Evolutionary conservation across 1,139 yeast species (phyloP).

Genomic region (Wickerhamiella infanticola): DNA sequence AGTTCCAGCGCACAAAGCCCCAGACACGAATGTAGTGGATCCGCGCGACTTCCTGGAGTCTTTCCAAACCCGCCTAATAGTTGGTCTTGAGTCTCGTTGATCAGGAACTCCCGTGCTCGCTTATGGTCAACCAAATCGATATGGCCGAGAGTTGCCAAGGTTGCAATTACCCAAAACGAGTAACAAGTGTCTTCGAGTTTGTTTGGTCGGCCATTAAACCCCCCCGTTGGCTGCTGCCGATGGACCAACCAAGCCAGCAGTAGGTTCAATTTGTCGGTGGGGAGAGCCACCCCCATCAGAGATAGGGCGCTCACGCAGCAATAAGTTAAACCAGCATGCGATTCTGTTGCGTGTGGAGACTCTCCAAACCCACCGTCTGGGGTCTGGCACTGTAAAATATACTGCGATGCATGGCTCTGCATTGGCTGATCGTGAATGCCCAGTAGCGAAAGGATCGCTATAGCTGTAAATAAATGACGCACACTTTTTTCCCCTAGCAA

Average conservation of each 20-base stretch:
- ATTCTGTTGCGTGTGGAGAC: constrained; percentile 34
- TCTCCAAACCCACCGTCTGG: constrained; percentile 59
- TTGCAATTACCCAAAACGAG: constrained; percentile 71
- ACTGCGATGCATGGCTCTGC: constrained; percentile 25
- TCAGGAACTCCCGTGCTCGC: constrained; percentile 32
- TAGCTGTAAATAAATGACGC: constrained; percentile 62
- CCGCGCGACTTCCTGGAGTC: constrained; percentile 44
- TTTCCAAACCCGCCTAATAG: constrained; percentile 77
- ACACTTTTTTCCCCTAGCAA: constrained; percentile 51
- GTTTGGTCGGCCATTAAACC: constrained; percentile 77
- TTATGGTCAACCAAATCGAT: constrained; percentile 27
- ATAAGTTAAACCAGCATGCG: constrained; percentile 79
- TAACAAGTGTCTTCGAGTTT: constrained; percentile 85
- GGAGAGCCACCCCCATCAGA: constrained; percentile 26
- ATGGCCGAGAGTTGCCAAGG: constrained; percentile 32
- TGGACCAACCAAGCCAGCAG: constrained; percentile 47
- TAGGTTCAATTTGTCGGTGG: constrained; percentile 22
- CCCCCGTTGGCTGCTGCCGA: constrained; percentile 54
- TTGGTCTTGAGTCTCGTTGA: constrained; percentile 45
- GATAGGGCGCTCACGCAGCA: constrained; percentile 62
- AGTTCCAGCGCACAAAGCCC: constrained; percentile 25
- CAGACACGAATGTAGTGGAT: constrained; percentile 28
- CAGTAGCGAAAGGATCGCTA: constrained; percentile 42
- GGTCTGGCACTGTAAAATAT: constrained; percentile 31
- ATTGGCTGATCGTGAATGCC: constrained; percentile 36